Percentiles rank a stretch among this genome's conserved stretches.
phyloP scores from a whole-genome alignment of 441 rosid genomes.

The Gossypium schwendimanii region DNA sequence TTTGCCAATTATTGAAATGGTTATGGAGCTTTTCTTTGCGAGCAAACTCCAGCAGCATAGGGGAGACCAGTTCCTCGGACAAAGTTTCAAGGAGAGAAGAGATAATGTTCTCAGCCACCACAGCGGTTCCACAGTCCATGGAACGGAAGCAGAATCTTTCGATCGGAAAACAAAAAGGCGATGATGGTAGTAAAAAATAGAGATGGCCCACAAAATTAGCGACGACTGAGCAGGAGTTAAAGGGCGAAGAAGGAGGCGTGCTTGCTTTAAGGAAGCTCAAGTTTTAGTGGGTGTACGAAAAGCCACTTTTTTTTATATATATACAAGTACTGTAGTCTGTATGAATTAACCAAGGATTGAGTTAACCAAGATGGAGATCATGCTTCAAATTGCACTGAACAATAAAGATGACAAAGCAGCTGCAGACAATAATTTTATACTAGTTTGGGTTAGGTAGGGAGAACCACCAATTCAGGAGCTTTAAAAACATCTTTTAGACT shows the following conservation, averaged over 20 bases:
- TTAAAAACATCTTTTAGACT: background rate
- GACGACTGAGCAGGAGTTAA: background rate
- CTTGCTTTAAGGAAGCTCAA: background rate
- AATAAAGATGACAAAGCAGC: background rate
- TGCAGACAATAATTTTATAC: background rate
- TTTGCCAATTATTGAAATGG: constrained; percentile 15
- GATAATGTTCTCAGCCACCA: background rate
- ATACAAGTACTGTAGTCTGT: too few species aligned
- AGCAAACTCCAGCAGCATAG: constrained; percentile 9
- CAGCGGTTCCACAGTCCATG: constrained; percentile 6
- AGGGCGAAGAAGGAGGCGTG: too few species aligned
- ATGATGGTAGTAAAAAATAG: background rate
- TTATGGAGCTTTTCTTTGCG: background rate
- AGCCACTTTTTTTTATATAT: too few species aligned
- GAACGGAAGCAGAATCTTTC: background rate
- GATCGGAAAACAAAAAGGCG: background rate
- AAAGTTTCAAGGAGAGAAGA: background rate
- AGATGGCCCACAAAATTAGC: background rate
- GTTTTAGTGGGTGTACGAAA: background rate
- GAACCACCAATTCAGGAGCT: background rate
- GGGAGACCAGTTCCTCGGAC: constrained; percentile 2
- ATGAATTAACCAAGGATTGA: too few species aligned
- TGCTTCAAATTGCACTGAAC: background rate
- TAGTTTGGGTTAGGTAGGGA: background rate
- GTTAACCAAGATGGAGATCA: background rate